Evolutionary conservation across 768 basidiomycete genomes (phyloP).

Genomic region (Agrocybe chaxingu): DNA sequence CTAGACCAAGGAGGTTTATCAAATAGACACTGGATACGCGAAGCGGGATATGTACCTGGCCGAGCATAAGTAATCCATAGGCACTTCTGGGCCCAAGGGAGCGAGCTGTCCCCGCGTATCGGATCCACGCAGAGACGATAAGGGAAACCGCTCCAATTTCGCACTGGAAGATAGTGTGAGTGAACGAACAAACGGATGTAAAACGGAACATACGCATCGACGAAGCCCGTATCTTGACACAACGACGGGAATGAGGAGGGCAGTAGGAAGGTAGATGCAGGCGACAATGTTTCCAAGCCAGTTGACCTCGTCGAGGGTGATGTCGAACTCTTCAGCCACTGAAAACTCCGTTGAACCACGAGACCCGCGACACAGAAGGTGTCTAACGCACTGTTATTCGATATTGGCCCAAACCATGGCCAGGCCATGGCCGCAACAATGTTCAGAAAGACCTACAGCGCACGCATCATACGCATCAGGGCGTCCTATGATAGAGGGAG

Average conservation of each 20-base stretch:
- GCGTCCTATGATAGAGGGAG: background rate
- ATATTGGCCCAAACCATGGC: constrained; percentile 86
- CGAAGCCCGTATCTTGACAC: constrained; percentile 59
- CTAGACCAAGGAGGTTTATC: constrained; percentile 27
- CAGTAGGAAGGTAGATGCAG: constrained; percentile 59
- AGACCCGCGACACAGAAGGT: background rate
- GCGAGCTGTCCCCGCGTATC: constrained; percentile 66
- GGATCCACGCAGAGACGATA: constrained; percentile 69
- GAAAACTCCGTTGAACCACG: background rate
- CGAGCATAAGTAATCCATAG: constrained; percentile 67
- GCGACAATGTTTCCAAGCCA: constrained; percentile 77
- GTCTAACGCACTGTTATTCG: constrained; percentile 51
- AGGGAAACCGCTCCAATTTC: constrained; percentile 53
- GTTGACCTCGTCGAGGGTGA: constrained; percentile 69
- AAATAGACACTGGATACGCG: background rate
- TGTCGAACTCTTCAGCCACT: constrained; percentile 65
- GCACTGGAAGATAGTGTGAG: constrained; percentile 39
- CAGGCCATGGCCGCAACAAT: constrained; percentile 62
- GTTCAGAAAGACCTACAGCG: constrained; percentile 54
- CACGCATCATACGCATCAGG: background rate
- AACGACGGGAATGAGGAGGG: constrained; percentile 56
- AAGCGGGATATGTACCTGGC: constrained; percentile 48
- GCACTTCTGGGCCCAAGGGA: constrained; percentile 48
- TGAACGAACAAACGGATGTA: background rate
- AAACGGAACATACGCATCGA: constrained; percentile 48